Evolutionary conservation across 2,329 filamentous ascomycete species (phyloP).

Genomic region (Pseudogymnoascus sp.): DNA sequence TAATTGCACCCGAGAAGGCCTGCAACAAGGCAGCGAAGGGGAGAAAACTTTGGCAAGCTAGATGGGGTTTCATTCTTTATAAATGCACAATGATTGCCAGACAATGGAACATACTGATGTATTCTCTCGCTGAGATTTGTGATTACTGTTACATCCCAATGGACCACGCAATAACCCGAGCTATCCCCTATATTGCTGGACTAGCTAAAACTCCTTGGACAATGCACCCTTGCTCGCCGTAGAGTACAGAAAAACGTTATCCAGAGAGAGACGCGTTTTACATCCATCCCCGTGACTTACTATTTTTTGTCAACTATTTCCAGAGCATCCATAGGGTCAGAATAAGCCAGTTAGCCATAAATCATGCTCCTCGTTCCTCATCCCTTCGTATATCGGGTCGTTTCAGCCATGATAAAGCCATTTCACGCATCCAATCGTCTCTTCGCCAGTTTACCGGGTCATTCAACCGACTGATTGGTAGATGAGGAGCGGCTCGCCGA

Average conservation of each 20-base stretch:
- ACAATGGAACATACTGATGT: background rate
- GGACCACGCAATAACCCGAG: background rate
- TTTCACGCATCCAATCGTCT: conserved; percentile 2
- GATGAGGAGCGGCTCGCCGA: conserved; percentile 88
- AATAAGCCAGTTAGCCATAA: background rate
- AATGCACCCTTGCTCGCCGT: background rate
- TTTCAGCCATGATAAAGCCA: background rate
- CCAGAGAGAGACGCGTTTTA: conserved; percentile 5
- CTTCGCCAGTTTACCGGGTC: background rate
- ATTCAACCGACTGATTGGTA: conserved; percentile 56
- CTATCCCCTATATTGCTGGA: conserved; percentile 5
- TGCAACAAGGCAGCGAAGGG: background rate
- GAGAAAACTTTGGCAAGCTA: background rate
- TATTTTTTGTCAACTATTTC: conserved; percentile 6
- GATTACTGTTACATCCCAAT: conserved; percentile 4
- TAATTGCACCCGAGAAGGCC: background rate
- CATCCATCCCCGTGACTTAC: conserved; percentile 3
- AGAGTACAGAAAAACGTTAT: conserved; percentile 4
- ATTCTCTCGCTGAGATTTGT: conserved; percentile 4
- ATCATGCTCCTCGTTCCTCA: conserved; percentile 4
- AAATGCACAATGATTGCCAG: background rate
- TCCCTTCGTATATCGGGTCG: conserved; percentile 1
- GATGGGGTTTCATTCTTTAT: background rate
- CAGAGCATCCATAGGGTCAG: background rate
- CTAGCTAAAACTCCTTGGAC: conserved; percentile 5